Percentiles rank a stretch among this genome's conserved stretches.
Evolutionary conservation across 208 protist species (phyloP).

Genomic region (Strigomonas culicis): DNA sequence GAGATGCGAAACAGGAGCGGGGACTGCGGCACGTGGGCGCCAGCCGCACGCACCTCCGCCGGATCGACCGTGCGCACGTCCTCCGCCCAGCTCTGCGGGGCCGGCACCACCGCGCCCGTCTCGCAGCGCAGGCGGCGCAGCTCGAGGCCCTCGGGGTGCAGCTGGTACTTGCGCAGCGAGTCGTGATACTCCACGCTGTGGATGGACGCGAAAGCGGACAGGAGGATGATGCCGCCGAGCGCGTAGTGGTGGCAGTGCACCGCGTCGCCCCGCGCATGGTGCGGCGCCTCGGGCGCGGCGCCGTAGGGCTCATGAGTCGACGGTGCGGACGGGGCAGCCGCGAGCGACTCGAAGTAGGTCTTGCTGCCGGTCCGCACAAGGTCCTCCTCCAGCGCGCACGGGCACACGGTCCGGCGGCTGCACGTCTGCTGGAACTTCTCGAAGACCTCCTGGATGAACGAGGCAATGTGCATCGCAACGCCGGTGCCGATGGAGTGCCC

Average conservation of each 20-base stretch:
- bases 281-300: neutral
- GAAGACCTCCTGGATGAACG: constrained; percentile 28
- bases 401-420: neutral
- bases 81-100: constrained; percentile 26
- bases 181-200: constrained; percentile 31
- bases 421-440: constrained; percentile 7
- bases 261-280: neutral
- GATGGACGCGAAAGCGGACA: constrained; percentile 31
- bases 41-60: constrained; percentile 8
- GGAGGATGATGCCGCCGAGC: constrained; percentile 35
- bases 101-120: constrained; percentile 18
- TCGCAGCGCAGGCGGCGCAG: constrained; percentile 17
- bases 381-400: neutral
- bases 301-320: no score
- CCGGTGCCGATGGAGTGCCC: constrained; percentile 48
- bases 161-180: constrained; percentile 16
- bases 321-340: neutral
- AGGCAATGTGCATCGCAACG: constrained; percentile 33
- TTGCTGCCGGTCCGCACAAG: neutral
- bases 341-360: constrained; percentile 5
- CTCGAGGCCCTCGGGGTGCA: constrained; percentile 27
- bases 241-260: constrained; percentile 30
- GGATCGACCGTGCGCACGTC: constrained; percentile 17
- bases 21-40: constrained; percentile 13
- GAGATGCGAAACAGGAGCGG: constrained; percentile 26